Percentiles rank a stretch among this genome's conserved stretches.
These are phyloP conservation scores for Ormosia emarginata DNA, from an alignment of 306 rosid genomes.

Conservation along the genomic window DNA sequence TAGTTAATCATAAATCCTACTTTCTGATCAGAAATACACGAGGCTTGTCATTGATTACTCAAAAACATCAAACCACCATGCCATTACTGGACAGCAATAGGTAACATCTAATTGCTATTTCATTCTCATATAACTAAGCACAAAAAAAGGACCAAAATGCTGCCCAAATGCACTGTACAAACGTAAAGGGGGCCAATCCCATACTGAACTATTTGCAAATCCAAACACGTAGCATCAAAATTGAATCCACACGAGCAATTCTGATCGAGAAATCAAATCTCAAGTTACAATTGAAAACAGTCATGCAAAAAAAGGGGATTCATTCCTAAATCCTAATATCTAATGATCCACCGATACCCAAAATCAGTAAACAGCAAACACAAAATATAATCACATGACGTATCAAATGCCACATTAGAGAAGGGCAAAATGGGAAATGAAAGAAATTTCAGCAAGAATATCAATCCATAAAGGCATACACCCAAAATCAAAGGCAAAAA, in stretches of 20 bases:
- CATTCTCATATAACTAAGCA: not conserved
- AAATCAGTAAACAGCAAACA: not conserved
- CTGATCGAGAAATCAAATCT: conserved; percentile 2
- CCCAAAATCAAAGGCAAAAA: conserved; percentile 3
- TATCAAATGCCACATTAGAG: not conserved
- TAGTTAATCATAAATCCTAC: not conserved
- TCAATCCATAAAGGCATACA: not conserved
- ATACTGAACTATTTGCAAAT: conserved; percentile 1
- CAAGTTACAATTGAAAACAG: not conserved
- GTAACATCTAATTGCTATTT: not conserved
- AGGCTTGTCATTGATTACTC: not conserved
- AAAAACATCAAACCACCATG: not conserved
- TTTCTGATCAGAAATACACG: not conserved
- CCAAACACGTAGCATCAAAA: not conserved
- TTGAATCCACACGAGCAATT: conserved; percentile 1
- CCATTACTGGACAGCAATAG: not conserved
- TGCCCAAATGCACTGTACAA: not conserved
- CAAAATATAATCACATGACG: not conserved
- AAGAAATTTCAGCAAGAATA: not conserved
- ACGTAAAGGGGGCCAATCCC: not conserved
- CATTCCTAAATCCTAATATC: not conserved
- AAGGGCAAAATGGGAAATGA: conserved; percentile 2
- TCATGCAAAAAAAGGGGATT: not conserved
- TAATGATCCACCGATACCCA: conserved; percentile 11
- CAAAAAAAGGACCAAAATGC: not conserved